phyloP scores from a whole-genome alignment of 2,329 filamentous ascomycete genomes.

The Zopfia rhizophila region DNA sequence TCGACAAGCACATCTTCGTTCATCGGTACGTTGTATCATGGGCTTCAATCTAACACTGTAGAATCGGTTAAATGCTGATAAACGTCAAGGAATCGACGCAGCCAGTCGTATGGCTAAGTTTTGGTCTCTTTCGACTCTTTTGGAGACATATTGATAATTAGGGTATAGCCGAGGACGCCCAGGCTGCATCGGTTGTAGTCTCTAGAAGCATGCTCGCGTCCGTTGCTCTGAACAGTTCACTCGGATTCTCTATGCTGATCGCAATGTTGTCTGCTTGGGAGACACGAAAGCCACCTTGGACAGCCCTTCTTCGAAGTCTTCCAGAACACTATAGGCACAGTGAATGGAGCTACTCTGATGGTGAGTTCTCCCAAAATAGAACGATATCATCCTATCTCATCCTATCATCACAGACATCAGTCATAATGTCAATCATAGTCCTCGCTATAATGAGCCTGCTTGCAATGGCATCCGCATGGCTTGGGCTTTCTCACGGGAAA shows the following conservation, averaged over 20 bases:
- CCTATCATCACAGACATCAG: conserved; percentile 15
- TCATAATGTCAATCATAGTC: conserved; percentile 19
- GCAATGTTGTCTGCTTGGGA: conserved; percentile 44
- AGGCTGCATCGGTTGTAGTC: conserved; percentile 28
- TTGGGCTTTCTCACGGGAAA: conserved; percentile 32
- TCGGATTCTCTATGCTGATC: conserved; percentile 43
- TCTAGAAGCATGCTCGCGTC: conserved; percentile 47
- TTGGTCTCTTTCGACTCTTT: too few relatives aligned
- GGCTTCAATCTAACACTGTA: too few relatives aligned
- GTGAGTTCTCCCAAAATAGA: conserved; percentile 32
- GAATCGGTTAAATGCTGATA: too few relatives aligned
- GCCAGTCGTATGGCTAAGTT: conserved; percentile 46
- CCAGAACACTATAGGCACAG: conserved; percentile 13
- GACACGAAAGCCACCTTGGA: conserved; percentile 29
- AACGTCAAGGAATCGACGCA: conserved; percentile 52
- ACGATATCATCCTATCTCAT: conserved; percentile 1
- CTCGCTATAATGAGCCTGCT: conserved; percentile 20
- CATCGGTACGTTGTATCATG: conserved; percentile 26
- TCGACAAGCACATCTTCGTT: conserved; percentile 36
- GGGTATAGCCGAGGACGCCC: conserved; percentile 36
- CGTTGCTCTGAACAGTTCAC: conserved; percentile 41
- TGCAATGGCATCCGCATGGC: conserved; percentile 27
- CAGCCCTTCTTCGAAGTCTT: conserved; percentile 62
- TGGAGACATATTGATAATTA: too few relatives aligned
- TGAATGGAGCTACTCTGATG: conserved; percentile 55